These are phyloP conservation scores for Metschnikowia lochheadii DNA, from an alignment of 805 yeast species.

Conservation along the genomic window DNA sequence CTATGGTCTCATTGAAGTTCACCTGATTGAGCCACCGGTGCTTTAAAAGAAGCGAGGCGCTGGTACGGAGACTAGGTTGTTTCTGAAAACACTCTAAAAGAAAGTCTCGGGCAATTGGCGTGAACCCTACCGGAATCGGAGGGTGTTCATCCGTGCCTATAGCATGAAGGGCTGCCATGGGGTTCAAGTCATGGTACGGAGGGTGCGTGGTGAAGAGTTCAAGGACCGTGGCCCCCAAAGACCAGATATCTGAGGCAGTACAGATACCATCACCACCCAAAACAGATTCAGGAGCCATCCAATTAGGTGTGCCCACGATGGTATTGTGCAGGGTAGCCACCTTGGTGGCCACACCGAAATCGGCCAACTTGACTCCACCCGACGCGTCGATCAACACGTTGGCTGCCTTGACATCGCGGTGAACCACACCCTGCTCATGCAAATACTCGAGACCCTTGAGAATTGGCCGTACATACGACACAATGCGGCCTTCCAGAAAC, in stretches of 20 bases:
- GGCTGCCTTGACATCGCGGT: slow-evolving; percentile 70
- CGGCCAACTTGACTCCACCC: slow-evolving; percentile 19
- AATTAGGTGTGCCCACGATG: slow-evolving; percentile 85
- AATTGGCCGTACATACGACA: slow-evolving; percentile 36
- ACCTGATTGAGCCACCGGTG: slow-evolving; percentile 55
- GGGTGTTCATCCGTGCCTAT: slow-evolving; percentile 74
- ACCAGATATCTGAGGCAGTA: slow-evolving; percentile 88
- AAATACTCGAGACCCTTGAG: slow-evolving; percentile 58
- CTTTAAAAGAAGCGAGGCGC: slow-evolving; percentile 50
- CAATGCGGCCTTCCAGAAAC: slow-evolving; percentile 51
- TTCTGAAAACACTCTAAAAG: slow-evolving; percentile 66
- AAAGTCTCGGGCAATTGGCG: slow-evolving; percentile 50
- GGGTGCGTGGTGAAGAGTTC: slow-evolving; percentile 85
- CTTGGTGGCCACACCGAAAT: slow-evolving; percentile 85
- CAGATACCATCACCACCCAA: slow-evolving; percentile 76
- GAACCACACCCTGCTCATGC: slow-evolving; percentile 71
- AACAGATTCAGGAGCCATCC: slow-evolving; percentile 99
- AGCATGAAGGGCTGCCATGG: slow-evolving; percentile 79
- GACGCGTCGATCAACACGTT: slow-evolving; percentile 17
- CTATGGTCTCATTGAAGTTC: neutral
- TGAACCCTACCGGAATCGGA: slow-evolving; percentile 54
- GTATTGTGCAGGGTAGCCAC: slow-evolving; percentile 30
- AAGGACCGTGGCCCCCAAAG: slow-evolving; percentile 89
- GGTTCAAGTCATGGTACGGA: slow-evolving; percentile 73
- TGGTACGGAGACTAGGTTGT: slow-evolving; percentile 55